Evolutionary conservation across 192 early-diverging fungal genomes (phyloP), one percentile per base, ranked within the genome.

Genomic region (Umbelopsis sp.): DNA sequence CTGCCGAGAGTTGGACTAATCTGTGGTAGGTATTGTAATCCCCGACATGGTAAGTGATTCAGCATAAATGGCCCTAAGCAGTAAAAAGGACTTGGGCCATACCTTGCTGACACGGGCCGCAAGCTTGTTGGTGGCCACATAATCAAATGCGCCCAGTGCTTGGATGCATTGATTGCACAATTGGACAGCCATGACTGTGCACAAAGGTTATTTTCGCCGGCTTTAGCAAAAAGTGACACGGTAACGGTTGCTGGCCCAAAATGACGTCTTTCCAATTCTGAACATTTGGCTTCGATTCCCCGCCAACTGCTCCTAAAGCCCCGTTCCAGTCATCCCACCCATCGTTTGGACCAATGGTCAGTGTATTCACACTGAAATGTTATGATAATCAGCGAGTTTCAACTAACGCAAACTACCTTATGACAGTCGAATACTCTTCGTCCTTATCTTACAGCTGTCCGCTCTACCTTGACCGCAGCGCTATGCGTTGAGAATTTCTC

Each of bases 401-500:
- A 16, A 11, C 27, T 16, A 49, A 3, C 15, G 4, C 20, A 49
- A 2, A 20, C 68, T 33, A n/a, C 46, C 16, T 45, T 64, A 9
- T 46, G 30, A 66, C 81, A 99, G 97, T 96, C 97, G 35, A 97
- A 97, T 81, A 99, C 97, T 7, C 92, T 99, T 49, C 91, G 93
- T 65, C 95, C 97, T 48, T 99, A 99, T 73, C 90, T 99, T 35
- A 88, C 89, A 48, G 97, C 97, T 45, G 96, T 97, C 11, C 93
- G 95, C 47, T 90, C 94, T 41, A 95, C 96, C 49, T 82, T 97
- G 53, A 96, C 94, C 16, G 97, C 97, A 13, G 94, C 96, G 1
- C 81, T 99, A 75, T 99, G 97, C 70, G 82, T 99, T 21, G 95
- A 97, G 79, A 99, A 97, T 86, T 99, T 99, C 83, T 90, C 94